Percentiles rank a stretch among this genome's conserved stretches.
Conservation (phyloP, 2,329 filamentous ascomycete genomes). For the Colletotrichum sp. region DNA sequence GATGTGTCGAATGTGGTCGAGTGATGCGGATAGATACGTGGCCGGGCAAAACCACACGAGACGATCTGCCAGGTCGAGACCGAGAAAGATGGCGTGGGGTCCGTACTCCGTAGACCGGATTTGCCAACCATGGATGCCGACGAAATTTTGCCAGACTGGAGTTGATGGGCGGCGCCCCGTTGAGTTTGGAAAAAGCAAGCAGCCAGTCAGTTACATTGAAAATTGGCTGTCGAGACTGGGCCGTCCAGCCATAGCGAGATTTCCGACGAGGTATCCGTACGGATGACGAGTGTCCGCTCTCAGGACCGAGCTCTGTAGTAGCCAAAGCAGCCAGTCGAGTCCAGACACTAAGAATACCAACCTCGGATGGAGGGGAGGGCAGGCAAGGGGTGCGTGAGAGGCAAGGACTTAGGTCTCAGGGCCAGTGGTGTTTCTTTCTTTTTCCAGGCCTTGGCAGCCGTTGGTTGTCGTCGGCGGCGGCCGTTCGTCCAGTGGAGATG, state of each 20-base stretch:
- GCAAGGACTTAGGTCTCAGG: neutral
- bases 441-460: slow-evolving; percentile 16
- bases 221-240: neutral
- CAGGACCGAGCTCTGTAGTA: neutral
- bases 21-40: neutral
- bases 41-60: neutral
- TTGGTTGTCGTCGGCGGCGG: slow-evolving; percentile 13
- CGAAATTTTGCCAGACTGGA: neutral
- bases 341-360: neutral
- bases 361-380: neutral
- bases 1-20: neutral
- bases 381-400: neutral
- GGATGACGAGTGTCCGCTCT: neutral
- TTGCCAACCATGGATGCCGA: neutral
- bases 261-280: neutral
- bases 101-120: neutral
- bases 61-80: neutral
- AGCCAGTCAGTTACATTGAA: neutral
- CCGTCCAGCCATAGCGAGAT: neutral
- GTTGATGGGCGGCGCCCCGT: neutral
- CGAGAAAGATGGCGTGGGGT: neutral
- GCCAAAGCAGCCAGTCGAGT: neutral
- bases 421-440: slow-evolving; percentile 13
- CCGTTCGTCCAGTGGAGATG: neutral
- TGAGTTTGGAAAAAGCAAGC: neutral